Evolutionary conservation across 768 basidiomycete genomes (phyloP).

Genomic region (Lyophyllum semitale): DNA sequence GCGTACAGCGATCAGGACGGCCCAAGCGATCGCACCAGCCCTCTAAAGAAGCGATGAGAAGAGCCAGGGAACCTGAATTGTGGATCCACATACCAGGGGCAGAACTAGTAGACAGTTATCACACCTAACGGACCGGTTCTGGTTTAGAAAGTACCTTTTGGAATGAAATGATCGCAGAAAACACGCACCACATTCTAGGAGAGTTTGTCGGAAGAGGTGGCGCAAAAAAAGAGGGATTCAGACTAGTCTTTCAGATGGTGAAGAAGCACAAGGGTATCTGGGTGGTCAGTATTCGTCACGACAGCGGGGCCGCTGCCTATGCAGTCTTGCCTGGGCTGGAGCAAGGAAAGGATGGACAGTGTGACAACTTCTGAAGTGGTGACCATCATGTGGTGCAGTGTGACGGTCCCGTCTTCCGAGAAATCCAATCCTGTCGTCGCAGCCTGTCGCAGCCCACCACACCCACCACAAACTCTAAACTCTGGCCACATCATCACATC

Average conservation of each 20-base stretch:
- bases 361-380: conserved; percentile 14
- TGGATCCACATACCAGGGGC: conserved; percentile 56
- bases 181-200: conserved; percentile 30
- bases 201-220: conserved; percentile 18
- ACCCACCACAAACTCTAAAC: too few relatives aligned
- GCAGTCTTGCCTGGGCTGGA: conserved; percentile 10
- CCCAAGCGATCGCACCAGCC: conserved; percentile 74
- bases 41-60: conserved; percentile 47
- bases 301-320: conserved; percentile 9
- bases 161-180: conserved; percentile 20
- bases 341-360: background rate
- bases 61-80: conserved; percentile 10
- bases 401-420: background rate
- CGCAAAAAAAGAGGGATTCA: conserved; percentile 17
- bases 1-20: conserved; percentile 59
- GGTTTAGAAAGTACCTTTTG: conserved; percentile 8
- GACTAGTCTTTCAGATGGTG: background rate
- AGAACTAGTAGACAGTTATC: conserved; percentile 78
- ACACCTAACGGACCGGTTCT: conserved; percentile 50
- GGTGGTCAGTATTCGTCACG: conserved; percentile 9
- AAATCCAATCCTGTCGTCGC: background rate
- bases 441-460: background rate
- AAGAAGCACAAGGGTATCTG: conserved; percentile 5
- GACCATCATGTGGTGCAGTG: conserved; percentile 17
- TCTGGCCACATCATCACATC: too few relatives aligned